A percentile compares a stretch with the other conserved stretches of the same genome.
These are phyloP conservation scores for Amanita molliuscula DNA, from an alignment of 768 basidiomycete species.

Conservation along the genomic window DNA sequence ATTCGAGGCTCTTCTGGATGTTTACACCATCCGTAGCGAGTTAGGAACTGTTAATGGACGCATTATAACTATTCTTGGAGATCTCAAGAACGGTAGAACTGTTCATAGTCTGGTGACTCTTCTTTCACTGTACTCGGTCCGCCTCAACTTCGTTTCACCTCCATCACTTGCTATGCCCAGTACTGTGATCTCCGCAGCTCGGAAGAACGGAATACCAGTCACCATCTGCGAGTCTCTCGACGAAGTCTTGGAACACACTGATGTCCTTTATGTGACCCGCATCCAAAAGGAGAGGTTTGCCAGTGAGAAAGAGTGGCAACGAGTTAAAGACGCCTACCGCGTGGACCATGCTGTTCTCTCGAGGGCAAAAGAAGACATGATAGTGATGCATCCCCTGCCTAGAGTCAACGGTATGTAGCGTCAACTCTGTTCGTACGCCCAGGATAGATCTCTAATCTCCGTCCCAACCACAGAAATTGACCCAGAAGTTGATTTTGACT, in stretches of 20 bases:
- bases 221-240: slow-evolving; percentile 82
- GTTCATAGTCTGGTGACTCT: slow-evolving; percentile 94
- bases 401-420: slow-evolving; percentile 63
- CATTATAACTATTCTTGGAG: slow-evolving; percentile 86
- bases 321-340: slow-evolving; percentile 86
- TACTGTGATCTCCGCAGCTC: slow-evolving; percentile 70
- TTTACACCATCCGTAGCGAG: slow-evolving; percentile 95
- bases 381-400: slow-evolving; percentile 99
- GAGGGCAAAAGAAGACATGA: slow-evolving; percentile 92
- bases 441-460: slow-evolving; percentile 6
- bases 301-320: slow-evolving; percentile 73
- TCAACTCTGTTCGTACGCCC: not conserved
- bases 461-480: slow-evolving; percentile 72
- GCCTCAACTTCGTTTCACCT: slow-evolving; percentile 93
- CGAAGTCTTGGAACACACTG: slow-evolving; percentile 84
- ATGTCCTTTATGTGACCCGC: slow-evolving; percentile 94
- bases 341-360: slow-evolving; percentile 92
- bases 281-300: slow-evolving; percentile 93
- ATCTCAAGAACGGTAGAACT: slow-evolving; percentile 95
- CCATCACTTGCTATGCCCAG: slow-evolving; percentile 82
- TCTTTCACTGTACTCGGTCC: slow-evolving; percentile 85
- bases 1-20: slow-evolving; percentile 68
- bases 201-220: slow-evolving; percentile 73
- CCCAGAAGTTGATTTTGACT: slow-evolving; percentile 96
- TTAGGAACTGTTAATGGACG: slow-evolving; percentile 96